A percentile compares a stretch with the other conserved stretches of the same genome.
Conservation (phyloP, 2,329 filamentous ascomycete species). For the Ambrosiella cleistominuta region DNA sequence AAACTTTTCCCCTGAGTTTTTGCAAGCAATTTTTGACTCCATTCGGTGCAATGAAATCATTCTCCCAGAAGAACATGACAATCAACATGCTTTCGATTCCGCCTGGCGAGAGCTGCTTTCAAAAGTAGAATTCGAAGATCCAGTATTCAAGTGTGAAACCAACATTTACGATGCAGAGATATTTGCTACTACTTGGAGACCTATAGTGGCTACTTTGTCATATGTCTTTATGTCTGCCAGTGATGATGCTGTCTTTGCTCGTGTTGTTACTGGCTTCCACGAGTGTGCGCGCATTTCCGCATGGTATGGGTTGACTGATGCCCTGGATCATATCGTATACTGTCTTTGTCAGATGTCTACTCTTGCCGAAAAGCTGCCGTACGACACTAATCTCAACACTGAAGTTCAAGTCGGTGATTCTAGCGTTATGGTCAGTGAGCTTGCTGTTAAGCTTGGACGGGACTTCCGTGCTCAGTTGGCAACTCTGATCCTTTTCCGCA, state of each 20-base stretch:
- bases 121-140: slow-evolving; percentile 61
- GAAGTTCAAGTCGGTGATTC: slow-evolving; percentile 85
- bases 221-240: slow-evolving; percentile 99
- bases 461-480: slow-evolving; percentile 89
- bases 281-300: slow-evolving; percentile 89
- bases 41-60: slow-evolving; percentile 94
- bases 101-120: slow-evolving; percentile 88
- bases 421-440: slow-evolving; percentile 95
- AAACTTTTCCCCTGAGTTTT: slow-evolving; percentile 68
- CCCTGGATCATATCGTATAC: slow-evolving; percentile 81
- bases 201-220: slow-evolving; percentile 82
- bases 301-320: slow-evolving; percentile 65
- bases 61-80: slow-evolving; percentile 89
- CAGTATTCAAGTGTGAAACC: slow-evolving; percentile 64
- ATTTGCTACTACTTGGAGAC: slow-evolving; percentile 91
- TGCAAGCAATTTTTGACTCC: slow-evolving; percentile 74
- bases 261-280: slow-evolving; percentile 86
- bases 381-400: slow-evolving; percentile 79
- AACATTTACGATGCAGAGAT: slow-evolving; percentile 96
- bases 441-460: slow-evolving; percentile 85
- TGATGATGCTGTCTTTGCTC: slow-evolving; percentile 84
- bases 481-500: slow-evolving; percentile 84
- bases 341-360: slow-evolving; percentile 84
- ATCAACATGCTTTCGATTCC: slow-evolving; percentile 89
- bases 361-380: slow-evolving; percentile 54